Percentiles rank a stretch among this genome's conserved stretches.
Evolutionary conservation across 225 moss, liverwort and hornwort species (phyloP).

Genomic region (Physcomitrellopsis africana): DNA sequence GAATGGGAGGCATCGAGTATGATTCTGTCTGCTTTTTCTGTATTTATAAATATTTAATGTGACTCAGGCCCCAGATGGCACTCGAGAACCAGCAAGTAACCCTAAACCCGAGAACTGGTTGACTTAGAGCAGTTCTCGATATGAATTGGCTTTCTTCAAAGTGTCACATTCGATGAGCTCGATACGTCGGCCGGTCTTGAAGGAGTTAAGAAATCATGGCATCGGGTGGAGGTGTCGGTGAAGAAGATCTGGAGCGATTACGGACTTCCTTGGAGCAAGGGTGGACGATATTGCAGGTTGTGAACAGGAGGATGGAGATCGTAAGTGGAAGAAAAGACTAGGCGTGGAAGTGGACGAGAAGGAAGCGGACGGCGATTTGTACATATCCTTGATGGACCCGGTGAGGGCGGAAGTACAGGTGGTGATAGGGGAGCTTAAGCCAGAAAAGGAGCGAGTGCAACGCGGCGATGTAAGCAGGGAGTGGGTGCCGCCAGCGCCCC

Average conservation of each 20-base stretch:
- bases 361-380: constrained; percentile 13
- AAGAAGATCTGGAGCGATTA: background rate
- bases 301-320: constrained; percentile 1
- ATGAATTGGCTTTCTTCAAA: background rate
- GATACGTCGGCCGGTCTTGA: background rate
- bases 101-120: too few relatives aligned
- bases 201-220: background rate
- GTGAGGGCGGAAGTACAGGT: background rate
- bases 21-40: too few relatives aligned
- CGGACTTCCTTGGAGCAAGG: constrained; percentile 17
- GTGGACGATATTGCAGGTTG: constrained; percentile 21
- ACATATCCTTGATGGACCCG: background rate
- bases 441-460: background rate
- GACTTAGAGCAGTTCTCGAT: too few relatives aligned
- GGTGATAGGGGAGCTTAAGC: constrained; percentile 12
- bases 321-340: constrained; percentile 6
- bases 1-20: too few relatives aligned
- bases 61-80: too few relatives aligned
- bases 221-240: background rate
- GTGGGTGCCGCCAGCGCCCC: background rate
- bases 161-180: too few relatives aligned
- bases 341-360: constrained; percentile 10
- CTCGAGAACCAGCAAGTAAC: too few relatives aligned
- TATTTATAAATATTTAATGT: too few relatives aligned
- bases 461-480: background rate